phyloP scores from a whole-genome alignment of 2,329 filamentous ascomycete genomes.

The Pseudofabraea citricarpa region DNA sequence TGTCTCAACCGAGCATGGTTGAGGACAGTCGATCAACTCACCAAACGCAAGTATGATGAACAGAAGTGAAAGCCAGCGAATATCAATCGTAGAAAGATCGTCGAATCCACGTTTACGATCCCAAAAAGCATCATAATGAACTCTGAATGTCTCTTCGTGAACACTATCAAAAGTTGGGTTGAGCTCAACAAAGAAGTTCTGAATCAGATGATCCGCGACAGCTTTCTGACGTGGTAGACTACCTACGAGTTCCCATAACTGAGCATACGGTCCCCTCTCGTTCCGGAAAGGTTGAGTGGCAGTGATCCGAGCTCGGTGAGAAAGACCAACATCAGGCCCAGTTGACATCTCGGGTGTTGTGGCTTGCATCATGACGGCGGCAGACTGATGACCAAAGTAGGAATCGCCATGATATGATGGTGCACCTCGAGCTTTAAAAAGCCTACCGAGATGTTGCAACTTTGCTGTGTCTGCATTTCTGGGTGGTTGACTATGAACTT shows the following conservation, averaged over 20 bases:
- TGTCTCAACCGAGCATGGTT: slow-evolving; percentile 26
- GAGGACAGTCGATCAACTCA: slow-evolving; percentile 31
- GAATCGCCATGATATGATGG: slow-evolving; percentile 28
- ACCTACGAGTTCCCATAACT: slow-evolving; percentile 37
- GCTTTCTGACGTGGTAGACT: slow-evolving; percentile 32
- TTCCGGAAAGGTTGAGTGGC: slow-evolving; percentile 23
- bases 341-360: slow-evolving; percentile 20
- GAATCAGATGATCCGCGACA: slow-evolving; percentile 30
- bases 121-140: slow-evolving; percentile 35
- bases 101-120: slow-evolving; percentile 33
- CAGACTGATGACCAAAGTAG: slow-evolving; percentile 29
- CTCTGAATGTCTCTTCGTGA: slow-evolving; percentile 28
- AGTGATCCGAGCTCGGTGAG: slow-evolving; percentile 12
- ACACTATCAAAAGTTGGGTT: slow-evolving; percentile 33
- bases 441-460: slow-evolving; percentile 17
- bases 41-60: slow-evolving; percentile 37
- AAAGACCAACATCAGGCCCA: slow-evolving; percentile 8
- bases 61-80: slow-evolving; percentile 36
- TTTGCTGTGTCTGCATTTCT: background rate
- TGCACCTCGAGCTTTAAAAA: slow-evolving; percentile 27
- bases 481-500: background rate
- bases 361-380: slow-evolving; percentile 28
- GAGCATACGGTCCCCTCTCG: slow-evolving; percentile 28
- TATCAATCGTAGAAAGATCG: slow-evolving; percentile 33
- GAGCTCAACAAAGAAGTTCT: slow-evolving; percentile 31